These are phyloP conservation scores for Wallacemonas rigidus DNA, from an alignment of 208 protist species.

Conservation along the genomic window DNA sequence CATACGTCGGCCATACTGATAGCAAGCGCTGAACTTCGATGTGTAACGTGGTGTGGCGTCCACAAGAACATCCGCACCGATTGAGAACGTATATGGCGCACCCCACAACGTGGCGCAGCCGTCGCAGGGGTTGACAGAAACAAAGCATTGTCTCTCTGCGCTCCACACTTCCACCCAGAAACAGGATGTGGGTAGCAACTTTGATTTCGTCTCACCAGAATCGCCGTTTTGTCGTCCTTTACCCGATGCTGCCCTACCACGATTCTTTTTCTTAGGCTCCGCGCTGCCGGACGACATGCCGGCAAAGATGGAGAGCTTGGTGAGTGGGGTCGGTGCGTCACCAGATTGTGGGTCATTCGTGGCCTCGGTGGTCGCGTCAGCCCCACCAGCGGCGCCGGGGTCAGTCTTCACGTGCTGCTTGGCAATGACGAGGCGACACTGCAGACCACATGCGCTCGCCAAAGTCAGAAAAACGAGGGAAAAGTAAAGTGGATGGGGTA, in stretches of 20 bases:
- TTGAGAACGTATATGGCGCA: conserved; percentile 80
- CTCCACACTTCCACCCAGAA: conserved; percentile 92
- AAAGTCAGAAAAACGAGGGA: conserved; percentile 53
- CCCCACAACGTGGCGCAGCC: conserved; percentile 80
- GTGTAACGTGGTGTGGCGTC: conserved; percentile 86
- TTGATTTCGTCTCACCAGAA: conserved; percentile 32
- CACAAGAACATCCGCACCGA: conserved; percentile 63
- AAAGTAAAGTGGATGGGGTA: conserved; percentile 63
- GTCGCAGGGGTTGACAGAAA: conserved; percentile 84
- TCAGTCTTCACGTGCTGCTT: conserved; percentile 21
- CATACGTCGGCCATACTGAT: conserved; percentile 52
- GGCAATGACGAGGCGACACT: conserved; percentile 51
- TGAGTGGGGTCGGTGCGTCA: conserved; percentile 9
- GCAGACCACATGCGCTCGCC: conserved; percentile 40
- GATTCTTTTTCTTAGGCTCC: conserved; percentile 21
- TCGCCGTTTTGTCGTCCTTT: conserved; percentile 14
- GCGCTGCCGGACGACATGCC: conserved; percentile 2
- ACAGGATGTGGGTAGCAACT: conserved; percentile 70
- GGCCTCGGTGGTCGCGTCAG: background rate
- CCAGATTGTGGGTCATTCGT: conserved; percentile 9
- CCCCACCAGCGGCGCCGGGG: conserved; percentile 1
- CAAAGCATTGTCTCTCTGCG: conserved; percentile 65
- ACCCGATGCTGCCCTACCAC: conserved; percentile 3
- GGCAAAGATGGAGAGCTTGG: conserved; percentile 48
- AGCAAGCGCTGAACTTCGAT: conserved; percentile 77